Base-by-base conservation (phyloP, 148 eudicot species). In the Simmondsia chinensis region DNA sequence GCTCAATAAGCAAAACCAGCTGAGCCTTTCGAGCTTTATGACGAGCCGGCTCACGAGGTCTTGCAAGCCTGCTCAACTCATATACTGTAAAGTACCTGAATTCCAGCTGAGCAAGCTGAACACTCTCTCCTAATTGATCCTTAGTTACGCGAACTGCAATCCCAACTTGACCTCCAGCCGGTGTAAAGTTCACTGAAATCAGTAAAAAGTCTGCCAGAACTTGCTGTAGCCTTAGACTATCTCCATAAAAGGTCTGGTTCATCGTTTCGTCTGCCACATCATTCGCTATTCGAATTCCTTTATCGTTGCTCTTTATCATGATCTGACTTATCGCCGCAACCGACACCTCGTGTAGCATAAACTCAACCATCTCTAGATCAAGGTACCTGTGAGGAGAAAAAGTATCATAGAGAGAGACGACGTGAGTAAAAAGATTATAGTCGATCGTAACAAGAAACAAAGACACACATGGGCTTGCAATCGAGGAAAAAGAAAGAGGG, bases 11-110 rank as follows among this genome's bases (percentile, higher is more conserved):
- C n/a, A n/a, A n/a, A n/a, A n/a, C n/a, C n/a, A n/a, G n/a, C n/a
- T n/a, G n/a, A n/a, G n/a, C n/a, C n/a, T n/a, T n/a, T n/a, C n/a
- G n/a, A n/a, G n/a, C n/a, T n/a, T n/a, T n/a, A n/a, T n/a, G n/a
- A n/a, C n/a, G n/a, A n/a, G n/a, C n/a, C n/a, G n/a, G n/a, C n/a
- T n/a, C n/a, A n/a, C n/a, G n/a, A n/a, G n/a, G n/a, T n/a, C n/a
- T n/a, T n/a, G n/a, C n/a, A n/a, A n/a, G n/a, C n/a, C n/a, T n/a
- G n/a, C n/a, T n/a, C n/a, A n/a, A n/a, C n/a, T n/a, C n/a, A n/a
- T n/a, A n/a, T n/a, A n/a, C n/a, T n/a, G n/a, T n/a, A n/a, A n/a
- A 33, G 6, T 76, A 88, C 97, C 97, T 89, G 76, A 89, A 81
- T 57, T 89, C 93, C 51, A 81, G 40, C 56, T 61, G 79, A 33